Evolutionary conservation across 768 basidiomycete genomes (phyloP).

Genomic region (Termitomyces sp.): DNA sequence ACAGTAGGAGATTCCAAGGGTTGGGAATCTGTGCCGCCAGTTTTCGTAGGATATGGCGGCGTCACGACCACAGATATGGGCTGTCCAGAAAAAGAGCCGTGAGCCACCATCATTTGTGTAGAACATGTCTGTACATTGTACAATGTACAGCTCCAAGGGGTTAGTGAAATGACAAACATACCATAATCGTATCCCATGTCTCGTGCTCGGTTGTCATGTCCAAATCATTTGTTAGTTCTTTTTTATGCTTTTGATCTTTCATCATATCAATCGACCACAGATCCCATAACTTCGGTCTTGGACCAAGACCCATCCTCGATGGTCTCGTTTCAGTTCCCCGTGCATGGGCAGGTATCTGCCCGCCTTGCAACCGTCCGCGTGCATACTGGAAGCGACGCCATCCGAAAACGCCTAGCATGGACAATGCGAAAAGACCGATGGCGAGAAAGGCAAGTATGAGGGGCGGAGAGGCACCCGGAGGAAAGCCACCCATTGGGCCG

Average conservation of each 20-base stretch:
- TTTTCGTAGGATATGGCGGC: background rate
- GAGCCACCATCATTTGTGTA: background rate
- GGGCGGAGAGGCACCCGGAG: conserved; percentile 42
- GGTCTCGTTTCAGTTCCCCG: background rate
- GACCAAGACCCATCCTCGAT: conserved; percentile 13
- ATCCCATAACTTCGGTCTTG: conserved; percentile 45
- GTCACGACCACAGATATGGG: conserved; percentile 14
- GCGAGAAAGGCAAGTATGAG: conserved; percentile 59
- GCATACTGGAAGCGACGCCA: conserved; percentile 35
- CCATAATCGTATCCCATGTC: conserved; percentile 40
- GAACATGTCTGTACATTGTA: background rate
- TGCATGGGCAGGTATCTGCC: background rate
- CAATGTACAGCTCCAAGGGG: background rate
- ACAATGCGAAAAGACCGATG: conserved; percentile 50
- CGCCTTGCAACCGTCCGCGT: background rate
- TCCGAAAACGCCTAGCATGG: conserved; percentile 45
- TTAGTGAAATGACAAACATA: conserved; percentile 20
- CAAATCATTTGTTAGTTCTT: background rate
- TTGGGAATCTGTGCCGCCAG: background rate
- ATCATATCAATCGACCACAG: conserved; percentile 24
- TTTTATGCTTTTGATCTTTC: background rate
- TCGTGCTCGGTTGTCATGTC: conserved; percentile 8
- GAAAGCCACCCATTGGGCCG: conserved; percentile 12
- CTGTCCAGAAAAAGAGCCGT: conserved; percentile 5
- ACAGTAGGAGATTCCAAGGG: background rate